Evolutionary conservation across 2,329 filamentous ascomycete genomes (phyloP), one percentile per base, ranked within the genome.

Genomic region (Trichoderma sp.): DNA sequence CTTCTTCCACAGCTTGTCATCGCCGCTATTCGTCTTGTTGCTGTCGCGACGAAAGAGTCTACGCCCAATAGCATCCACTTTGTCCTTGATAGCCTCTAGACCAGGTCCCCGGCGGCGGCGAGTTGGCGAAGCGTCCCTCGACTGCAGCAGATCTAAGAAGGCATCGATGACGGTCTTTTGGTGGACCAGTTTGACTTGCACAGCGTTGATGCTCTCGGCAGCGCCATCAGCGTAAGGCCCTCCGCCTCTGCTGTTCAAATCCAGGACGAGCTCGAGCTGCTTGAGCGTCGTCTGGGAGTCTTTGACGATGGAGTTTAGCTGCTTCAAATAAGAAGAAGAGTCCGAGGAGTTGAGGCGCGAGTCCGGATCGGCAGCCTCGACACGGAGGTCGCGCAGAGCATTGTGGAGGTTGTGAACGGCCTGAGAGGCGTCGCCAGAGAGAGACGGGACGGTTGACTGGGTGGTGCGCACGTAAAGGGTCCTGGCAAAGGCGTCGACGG

Each of bases 91-190:
- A 8, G 78, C 77, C 71, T 90, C 86, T 39, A 89, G 79, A 28
- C 83, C 80, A 20, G 81, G 74, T 39, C 73, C 76, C 75, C 71
- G 80, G 73, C 75, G 82, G 11, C 67, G 32, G 76, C 73, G 72
- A 53, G 83, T 85, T 20, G 81, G 80, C 0, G 83, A 82, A 70
- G 85, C 84, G 71, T 86, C 83, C 68, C 86, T 84, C 57, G 88
- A 76, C 76, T 90, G 87, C 20, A 90, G 83, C 0, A 85, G 86
- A 74, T 90, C 85, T 20, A 91, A 82, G 73, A 90, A 88, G 75
- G 85, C 80, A 68, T 87, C 85, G 61, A 91, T 83, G 50, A 82
- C 85, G 6, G 83, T 82, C 76, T 85, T 87, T 72, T 89, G 86
- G 72, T 83, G 83, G 9, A 82, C 80, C 59, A 91, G 80, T 75